Percentiles rank a stretch among this genome's conserved stretches.
These are phyloP conservation scores for Russula brevipes DNA, from an alignment of 768 basidiomycete species.

Conservation along the genomic window DNA sequence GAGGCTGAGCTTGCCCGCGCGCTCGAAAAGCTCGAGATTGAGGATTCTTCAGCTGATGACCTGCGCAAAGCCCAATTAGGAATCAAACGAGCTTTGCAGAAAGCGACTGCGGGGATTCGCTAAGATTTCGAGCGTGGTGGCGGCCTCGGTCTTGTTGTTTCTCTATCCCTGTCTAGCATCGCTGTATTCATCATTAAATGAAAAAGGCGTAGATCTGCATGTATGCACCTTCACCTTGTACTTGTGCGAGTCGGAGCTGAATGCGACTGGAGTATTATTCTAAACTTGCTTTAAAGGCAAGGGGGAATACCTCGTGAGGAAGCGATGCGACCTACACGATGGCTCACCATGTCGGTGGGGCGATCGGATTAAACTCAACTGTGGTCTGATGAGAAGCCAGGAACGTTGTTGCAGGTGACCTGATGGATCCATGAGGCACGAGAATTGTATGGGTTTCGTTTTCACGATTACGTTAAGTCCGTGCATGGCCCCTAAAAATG, in stretches of 20 bases:
- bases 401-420: constrained; percentile 7
- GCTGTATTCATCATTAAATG: constrained; percentile 13
- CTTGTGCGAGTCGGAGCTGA: not conserved
- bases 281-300: not conserved
- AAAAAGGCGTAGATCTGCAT: constrained; percentile 8
- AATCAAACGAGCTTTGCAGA: constrained; percentile 97
- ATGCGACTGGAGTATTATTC: not conserved
- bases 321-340: not conserved
- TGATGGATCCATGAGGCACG: not conserved
- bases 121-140: constrained; percentile 34
- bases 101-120: constrained; percentile 89
- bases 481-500: not conserved
- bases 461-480: constrained; percentile 1
- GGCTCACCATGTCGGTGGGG: not conserved
- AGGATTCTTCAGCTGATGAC: constrained; percentile 90
- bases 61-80: constrained; percentile 92
- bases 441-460: not conserved
- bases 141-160: constrained; percentile 10
- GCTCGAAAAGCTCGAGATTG: constrained; percentile 97
- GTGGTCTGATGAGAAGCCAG: not conserved
- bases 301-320: not conserved
- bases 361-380: not conserved
- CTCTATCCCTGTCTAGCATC: constrained; percentile 24
- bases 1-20: constrained; percentile 98
- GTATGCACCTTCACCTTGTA: not conserved